A percentile compares a stretch with the other conserved stretches of the same genome.
phyloP scores from a whole-genome alignment of 2,329 filamentous ascomycete genomes.

The Exserohilum rostratum region DNA sequence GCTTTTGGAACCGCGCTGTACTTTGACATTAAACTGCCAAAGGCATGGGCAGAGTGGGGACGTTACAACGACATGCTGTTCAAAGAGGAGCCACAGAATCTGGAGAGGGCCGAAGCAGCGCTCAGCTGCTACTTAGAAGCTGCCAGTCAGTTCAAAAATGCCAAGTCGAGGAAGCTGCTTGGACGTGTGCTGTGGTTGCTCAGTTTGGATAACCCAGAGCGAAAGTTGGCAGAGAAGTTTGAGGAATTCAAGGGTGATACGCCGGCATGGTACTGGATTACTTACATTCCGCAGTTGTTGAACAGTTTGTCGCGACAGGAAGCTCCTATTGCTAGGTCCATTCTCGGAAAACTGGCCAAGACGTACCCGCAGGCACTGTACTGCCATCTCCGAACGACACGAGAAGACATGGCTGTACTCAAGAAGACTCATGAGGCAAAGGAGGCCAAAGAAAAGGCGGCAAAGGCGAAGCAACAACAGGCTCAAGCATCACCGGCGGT shows the following conservation, averaged over 20 bases:
- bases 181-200: conserved; percentile 94
- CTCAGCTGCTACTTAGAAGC: conserved; percentile 96
- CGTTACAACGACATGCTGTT: conserved; percentile 97
- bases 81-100: conserved; percentile 83
- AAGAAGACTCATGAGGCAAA: conserved; percentile 81
- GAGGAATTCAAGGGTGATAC: conserved; percentile 98
- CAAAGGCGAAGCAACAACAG: conserved; percentile 67
- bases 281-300: conserved; percentile 94
- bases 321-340: conserved; percentile 80
- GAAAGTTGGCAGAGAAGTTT: conserved; percentile 82
- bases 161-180: conserved; percentile 92
- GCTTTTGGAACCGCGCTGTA: conserved; percentile 95
- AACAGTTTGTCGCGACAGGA: conserved; percentile 92
- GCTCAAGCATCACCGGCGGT: conserved; percentile 47
- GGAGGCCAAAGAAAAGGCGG: conserved; percentile 61
- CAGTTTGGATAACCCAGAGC: conserved; percentile 87
- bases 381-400: conserved; percentile 89
- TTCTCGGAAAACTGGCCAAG: conserved; percentile 93
- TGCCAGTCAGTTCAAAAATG: conserved; percentile 93
- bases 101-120: conserved; percentile 85
- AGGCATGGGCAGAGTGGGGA: conserved; percentile 99
- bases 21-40: conserved; percentile 93
- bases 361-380: conserved; percentile 93
- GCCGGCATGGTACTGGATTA: conserved; percentile 99
- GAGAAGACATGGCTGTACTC: conserved; percentile 91